These are phyloP conservation scores for Globisporangium canariense DNA, from an alignment of 352 stramenopile genomes.

Conservation along the genomic window DNA sequence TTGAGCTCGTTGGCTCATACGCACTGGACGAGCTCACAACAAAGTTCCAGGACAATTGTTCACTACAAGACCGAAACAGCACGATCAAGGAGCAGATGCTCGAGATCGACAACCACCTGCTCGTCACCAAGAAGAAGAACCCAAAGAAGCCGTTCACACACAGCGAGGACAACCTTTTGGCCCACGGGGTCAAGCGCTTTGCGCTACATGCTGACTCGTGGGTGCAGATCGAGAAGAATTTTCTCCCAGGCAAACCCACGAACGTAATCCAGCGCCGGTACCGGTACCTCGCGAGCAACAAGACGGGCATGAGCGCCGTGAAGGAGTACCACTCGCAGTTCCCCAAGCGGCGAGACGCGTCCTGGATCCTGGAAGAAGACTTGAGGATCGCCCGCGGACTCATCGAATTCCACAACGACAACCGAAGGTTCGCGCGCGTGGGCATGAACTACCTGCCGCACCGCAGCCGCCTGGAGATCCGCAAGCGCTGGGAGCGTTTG, in stretches of 20 bases:
- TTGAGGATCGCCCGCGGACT: conserved; percentile 69
- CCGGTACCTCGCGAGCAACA: conserved; percentile 64
- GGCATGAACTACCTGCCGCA: conserved; percentile 60
- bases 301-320: conserved; percentile 51
- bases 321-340: conserved; percentile 56
- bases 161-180: conserved; percentile 63
- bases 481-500: conserved; percentile 61
- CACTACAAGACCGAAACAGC: conserved; percentile 45
- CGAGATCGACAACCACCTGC: conserved; percentile 72
- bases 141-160: conserved; percentile 48
- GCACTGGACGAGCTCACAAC: conserved; percentile 50
- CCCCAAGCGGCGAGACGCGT: conserved; percentile 29
- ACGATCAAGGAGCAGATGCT: conserved; percentile 57
- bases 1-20: conserved; percentile 74
- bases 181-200: conserved; percentile 67
- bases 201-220: conserved; percentile 47
- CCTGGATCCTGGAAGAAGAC: conserved; percentile 80
- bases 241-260: conserved; percentile 56
- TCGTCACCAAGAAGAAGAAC: conserved; percentile 39
- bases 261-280: conserved; percentile 59
- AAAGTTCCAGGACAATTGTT: conserved; percentile 40
- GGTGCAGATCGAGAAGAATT: conserved; percentile 56
- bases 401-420: conserved; percentile 60
- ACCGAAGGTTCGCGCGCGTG: conserved; percentile 57
- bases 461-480: conserved; percentile 58